phyloP scores from a whole-genome alignment of 495 filamentous ascomycete genomes.

The Tuber melanosporum region DNA sequence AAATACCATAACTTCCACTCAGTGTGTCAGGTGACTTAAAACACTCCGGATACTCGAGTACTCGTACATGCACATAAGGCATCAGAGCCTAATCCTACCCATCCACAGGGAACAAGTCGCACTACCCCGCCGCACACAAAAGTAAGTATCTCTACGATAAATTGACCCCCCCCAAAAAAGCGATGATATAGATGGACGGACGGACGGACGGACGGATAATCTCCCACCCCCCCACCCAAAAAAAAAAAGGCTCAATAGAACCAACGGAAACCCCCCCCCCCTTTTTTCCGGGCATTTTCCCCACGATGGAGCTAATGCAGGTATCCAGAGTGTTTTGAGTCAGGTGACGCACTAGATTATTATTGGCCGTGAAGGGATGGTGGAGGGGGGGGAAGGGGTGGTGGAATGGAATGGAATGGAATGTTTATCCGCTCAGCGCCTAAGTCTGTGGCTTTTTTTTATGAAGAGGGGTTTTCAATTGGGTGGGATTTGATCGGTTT shows the following conservation, averaged over 20 bases:
- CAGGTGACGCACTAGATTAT: constrained; percentile 32
- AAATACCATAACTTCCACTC: background rate
- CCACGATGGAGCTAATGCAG: constrained; percentile 37
- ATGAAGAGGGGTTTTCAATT: background rate
- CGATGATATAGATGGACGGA: too few relatives aligned
- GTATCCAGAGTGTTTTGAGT: constrained; percentile 29
- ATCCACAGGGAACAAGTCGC: background rate
- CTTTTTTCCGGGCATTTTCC: constrained; percentile 17
- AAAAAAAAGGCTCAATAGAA: background rate
- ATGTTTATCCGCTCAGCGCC: background rate
- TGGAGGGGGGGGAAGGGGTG: background rate
- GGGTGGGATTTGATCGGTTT: background rate
- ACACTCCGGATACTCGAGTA: constrained; percentile 30
- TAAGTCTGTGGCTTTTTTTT: background rate
- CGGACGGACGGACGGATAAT: background rate
- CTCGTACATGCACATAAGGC: constrained; percentile 20
- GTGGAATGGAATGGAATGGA: background rate
- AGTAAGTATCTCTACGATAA: background rate
- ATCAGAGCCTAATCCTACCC: background rate
- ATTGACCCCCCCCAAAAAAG: too few relatives aligned
- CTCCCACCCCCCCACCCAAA: background rate
- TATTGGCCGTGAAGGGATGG: background rate
- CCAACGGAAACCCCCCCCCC: constrained; percentile 31
- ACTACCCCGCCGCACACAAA: background rate
- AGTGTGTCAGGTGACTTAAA: constrained; percentile 38